Percentiles rank a stretch among this genome's conserved stretches.
These are phyloP conservation scores for Mortierella sp. DNA, from an alignment of 371 early-diverging fungal species.

Conservation along the genomic window DNA sequence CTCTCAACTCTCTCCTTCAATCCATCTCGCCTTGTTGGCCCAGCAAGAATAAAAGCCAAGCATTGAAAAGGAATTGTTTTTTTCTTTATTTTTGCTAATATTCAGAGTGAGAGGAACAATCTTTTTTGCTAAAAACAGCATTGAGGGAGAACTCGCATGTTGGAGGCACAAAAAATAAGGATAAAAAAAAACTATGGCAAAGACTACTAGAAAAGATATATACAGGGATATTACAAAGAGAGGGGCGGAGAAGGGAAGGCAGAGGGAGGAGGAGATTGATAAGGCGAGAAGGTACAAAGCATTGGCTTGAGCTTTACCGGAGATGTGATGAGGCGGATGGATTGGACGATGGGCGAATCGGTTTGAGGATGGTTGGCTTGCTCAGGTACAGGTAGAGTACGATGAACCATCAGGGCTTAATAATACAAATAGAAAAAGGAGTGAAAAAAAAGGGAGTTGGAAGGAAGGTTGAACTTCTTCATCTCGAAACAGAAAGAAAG, in stretches of 20 bases:
- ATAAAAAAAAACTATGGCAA: not conserved
- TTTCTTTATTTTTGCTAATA: no score
- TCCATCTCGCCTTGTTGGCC: no score
- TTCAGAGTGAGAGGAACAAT: not conserved
- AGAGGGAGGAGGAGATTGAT: not conserved
- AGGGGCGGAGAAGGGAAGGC: not conserved
- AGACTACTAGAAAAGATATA: not conserved
- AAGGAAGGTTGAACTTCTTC: no score
- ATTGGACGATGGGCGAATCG: not conserved
- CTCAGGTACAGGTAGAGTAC: not conserved
- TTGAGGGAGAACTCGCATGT: not conserved
- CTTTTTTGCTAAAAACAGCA: not conserved
- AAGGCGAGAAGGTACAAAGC: not conserved
- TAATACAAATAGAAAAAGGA: not conserved
- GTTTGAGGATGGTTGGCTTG: not conserved
- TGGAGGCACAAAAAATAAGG: not conserved
- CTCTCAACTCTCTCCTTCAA: no score
- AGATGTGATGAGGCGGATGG: not conserved
- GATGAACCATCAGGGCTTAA: not conserved
- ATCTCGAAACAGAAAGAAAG: no score
- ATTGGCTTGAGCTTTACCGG: no score
- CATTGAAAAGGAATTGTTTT: no score
- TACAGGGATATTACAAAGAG: constrained; percentile 1
- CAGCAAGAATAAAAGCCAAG: no score
- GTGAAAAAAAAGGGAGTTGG: not conserved